Base-by-base conservation (phyloP, 495 filamentous ascomycete species). In the Aspergillus biplanus region DNA sequence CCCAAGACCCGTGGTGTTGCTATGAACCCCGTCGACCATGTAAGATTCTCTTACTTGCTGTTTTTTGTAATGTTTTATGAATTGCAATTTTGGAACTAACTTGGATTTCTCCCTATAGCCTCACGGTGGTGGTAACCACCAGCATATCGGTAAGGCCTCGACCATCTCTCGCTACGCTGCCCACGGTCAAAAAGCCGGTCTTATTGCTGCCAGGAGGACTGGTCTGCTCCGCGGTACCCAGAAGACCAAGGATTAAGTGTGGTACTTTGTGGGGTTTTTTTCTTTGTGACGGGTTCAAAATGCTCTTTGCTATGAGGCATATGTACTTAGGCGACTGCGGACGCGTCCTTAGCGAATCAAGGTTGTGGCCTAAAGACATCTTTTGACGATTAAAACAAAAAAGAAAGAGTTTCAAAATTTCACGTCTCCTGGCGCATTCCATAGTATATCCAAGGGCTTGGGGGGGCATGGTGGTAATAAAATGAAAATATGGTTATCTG, bases 1-100 rank as follows among this genome's bases (percentile, higher is more conserved):
- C 95, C 96, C 80, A 98, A 96, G 91, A 99, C 95, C 87, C 93
- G 95, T 92, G 95, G 95, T 96, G 95, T 99, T 87, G 95, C 95
- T 80, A 99, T 99, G 95, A 99, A 99, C 84, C 95, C 95, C 68
- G 95, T 99, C 71, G 95, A 99, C 85, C 95, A 98, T 90, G 86
- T 89, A 87, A 82, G 86, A 60, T 27, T 27, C 21, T 27, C 65
- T 58, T 47, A 0, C 53, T 42, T 33, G 52, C 13, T 33, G 13
- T 4, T 57, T 12, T 59, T 44, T 63, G 6, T 16, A 18, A 2
- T 55, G 4, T 52, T 4, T 11, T 35, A 27, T 63, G 31, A 39
- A 31, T 35, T 16, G n/a, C 16, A 56, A 21, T 63, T 50, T 65
- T 74, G 21, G 2, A 27, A 27, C 82, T 65, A 85, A 69, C 59